phyloP scores from a whole-genome alignment of 2,329 filamentous ascomycete species.

The Talaromyces sp. region DNA sequence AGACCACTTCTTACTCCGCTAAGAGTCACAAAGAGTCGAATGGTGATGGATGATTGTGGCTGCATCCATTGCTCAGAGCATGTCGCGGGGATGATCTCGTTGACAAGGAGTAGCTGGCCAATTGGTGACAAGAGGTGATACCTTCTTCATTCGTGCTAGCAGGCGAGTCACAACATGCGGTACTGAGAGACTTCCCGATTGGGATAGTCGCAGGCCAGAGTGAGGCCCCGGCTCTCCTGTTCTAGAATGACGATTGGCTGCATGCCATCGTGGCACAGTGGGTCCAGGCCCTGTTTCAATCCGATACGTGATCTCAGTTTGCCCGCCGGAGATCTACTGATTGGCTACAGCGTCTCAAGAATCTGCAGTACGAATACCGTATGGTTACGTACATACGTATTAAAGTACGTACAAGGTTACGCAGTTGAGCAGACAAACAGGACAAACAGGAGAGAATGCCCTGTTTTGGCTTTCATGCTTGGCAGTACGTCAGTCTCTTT shows the following conservation, averaged over 20 bases:
- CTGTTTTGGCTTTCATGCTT: background rate
- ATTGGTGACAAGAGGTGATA: conserved; percentile 4
- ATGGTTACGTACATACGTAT: background rate
- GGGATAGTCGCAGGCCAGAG: conserved; percentile 6
- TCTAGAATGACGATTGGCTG: background rate
- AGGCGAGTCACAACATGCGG: background rate
- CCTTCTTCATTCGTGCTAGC: background rate
- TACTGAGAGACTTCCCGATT: background rate
- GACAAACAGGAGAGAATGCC: conserved; percentile 3
- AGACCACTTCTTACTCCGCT: background rate
- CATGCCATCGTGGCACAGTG: background rate
- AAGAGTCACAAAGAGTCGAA: background rate
- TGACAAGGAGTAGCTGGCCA: background rate
- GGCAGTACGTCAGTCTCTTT: background rate
- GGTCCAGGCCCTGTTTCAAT: background rate
- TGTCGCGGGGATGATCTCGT: conserved; percentile 1
- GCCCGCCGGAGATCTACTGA: background rate
- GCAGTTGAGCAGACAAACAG: conserved; percentile 3
- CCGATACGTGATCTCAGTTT: conserved; percentile 3
- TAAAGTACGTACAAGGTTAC: background rate
- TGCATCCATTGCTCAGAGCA: conserved; percentile 1
- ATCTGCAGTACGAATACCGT: background rate
- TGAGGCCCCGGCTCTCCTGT: background rate
- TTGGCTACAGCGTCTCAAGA: background rate
- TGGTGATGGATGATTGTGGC: conserved; percentile 1